A percentile compares a stretch with the other conserved stretches of the same genome.
Evolutionary conservation across 176 grass and related monocot species (phyloP).

Genomic region (Puya raimondii): DNA sequence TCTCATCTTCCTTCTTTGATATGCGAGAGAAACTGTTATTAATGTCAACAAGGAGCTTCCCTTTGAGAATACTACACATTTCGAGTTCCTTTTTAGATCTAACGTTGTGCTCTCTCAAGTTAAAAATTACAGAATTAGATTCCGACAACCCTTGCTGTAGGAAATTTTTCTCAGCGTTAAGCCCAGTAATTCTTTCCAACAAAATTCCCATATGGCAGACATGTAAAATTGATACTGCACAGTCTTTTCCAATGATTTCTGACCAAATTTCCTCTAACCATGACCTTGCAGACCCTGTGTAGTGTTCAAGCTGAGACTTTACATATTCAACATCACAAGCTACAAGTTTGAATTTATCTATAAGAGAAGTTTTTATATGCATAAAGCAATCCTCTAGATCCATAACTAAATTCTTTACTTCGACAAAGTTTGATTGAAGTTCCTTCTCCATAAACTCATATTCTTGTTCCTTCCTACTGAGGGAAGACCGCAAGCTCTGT

Average conservation of each 20-base stretch:
- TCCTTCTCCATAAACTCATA: conserved; percentile 42
- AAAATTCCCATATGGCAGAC: conserved; percentile 93
- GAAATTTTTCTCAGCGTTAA: conserved; percentile 80
- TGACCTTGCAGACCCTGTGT: conserved; percentile 35
- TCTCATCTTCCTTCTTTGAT: conserved; percentile 86
- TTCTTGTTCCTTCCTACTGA: conserved; percentile 49
- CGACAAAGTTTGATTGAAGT: conserved; percentile 36
- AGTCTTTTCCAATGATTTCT: conserved; percentile 94
- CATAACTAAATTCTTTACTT: conserved; percentile 44
- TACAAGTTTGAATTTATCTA: conserved; percentile 54
- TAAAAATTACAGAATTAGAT: conserved; percentile 74
- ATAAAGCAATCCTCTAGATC: conserved; percentile 56
- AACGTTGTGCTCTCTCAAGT: conserved; percentile 59
- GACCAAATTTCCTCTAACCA: conserved; percentile 81
- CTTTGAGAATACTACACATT: conserved; percentile 76
- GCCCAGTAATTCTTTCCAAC: conserved; percentile 72
- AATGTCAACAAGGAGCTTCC: conserved; percentile 82
- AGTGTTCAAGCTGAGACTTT: conserved; percentile 47
- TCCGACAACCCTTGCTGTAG: conserved; percentile 57
- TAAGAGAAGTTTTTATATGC: conserved; percentile 36
- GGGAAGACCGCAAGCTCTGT: conserved; percentile 36
- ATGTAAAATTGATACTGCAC: conserved; percentile 80
- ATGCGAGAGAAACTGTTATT: conserved; percentile 69
- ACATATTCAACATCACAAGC: conserved; percentile 61
- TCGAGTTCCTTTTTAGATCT: conserved; percentile 76